Conservation (phyloP, 2,329 filamentous ascomycete species). For the Cercospora sp. region DNA sequence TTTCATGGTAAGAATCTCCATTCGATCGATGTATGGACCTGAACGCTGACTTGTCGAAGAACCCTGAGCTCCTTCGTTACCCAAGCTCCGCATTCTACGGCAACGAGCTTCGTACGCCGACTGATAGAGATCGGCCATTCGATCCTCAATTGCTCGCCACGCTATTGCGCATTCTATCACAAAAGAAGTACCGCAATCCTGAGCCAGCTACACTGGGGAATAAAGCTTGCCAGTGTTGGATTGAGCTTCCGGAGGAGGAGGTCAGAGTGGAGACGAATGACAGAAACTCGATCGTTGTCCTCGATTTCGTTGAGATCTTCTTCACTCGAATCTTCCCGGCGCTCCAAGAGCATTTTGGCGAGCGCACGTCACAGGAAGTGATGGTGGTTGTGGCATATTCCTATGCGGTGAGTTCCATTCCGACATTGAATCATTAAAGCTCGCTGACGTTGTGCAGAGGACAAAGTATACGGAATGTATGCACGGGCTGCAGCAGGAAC, state of each 20-base stretch:
- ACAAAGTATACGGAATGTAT: constrained; percentile 5
- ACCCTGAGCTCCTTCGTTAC: constrained; percentile 8
- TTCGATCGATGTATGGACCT: not conserved
- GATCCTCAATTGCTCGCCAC: constrained; percentile 8
- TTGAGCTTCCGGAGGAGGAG: no score
- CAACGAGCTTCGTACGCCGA: constrained; percentile 9
- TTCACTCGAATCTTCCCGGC: constrained; percentile 20
- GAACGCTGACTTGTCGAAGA: not conserved
- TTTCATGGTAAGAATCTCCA: constrained; percentile 1
- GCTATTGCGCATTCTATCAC: constrained; percentile 12
- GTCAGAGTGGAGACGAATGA: not conserved
- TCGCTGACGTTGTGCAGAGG: not conserved
- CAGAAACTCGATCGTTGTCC: constrained; percentile 10
- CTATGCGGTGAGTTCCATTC: constrained; percentile 14
- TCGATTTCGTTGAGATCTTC: constrained; percentile 20
- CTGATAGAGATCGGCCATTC: constrained; percentile 7
- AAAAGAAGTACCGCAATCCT: not conserved
- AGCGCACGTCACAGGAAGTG: constrained; percentile 16
- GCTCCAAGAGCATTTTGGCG: constrained; percentile 18
- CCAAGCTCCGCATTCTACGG: constrained; percentile 18
- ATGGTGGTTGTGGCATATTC: constrained; percentile 26
- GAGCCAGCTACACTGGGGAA: not conserved
- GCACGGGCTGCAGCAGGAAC: not conserved
- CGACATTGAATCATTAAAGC: no score
- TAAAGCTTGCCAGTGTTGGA: not conserved